Evolutionary conservation across 331 rosid species (phyloP).

Genomic region (Acacia concinna): DNA sequence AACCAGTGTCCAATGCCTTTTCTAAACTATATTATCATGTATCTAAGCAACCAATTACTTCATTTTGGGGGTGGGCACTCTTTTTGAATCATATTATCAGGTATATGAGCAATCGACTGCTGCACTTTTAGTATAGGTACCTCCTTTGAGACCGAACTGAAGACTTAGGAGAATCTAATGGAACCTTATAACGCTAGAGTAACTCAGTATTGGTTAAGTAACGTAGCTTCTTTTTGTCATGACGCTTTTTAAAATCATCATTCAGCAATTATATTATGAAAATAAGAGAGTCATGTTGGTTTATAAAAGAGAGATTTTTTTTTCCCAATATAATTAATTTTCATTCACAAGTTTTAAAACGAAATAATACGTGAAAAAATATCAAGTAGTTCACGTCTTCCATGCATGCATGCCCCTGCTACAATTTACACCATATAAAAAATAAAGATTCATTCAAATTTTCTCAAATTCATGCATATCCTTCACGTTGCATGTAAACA

Average conservation of each 20-base stretch:
- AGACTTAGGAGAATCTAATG: no score
- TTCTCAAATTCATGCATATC: neutral
- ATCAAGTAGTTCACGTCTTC: neutral
- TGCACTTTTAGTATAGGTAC: no score
- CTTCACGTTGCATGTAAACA: neutral
- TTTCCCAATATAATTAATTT: neutral
- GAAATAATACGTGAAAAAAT: neutral
- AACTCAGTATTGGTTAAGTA: no score
- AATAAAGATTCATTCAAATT: neutral
- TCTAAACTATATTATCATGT: no score
- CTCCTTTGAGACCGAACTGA: no score
- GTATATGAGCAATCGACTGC: no score
- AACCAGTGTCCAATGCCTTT: no score
- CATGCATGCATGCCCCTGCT: neutral
- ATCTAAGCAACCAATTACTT: no score
- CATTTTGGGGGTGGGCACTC: no score
- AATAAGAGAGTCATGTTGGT: neutral
- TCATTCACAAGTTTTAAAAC: neutral
- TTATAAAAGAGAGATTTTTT: neutral
- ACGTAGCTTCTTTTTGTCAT: neutral
- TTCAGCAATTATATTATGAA: neutral
- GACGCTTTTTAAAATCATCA: neutral
- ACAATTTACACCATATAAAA: neutral
- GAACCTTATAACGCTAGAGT: no score
- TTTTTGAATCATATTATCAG: no score